A percentile compares a stretch with the other conserved stretches of the same genome.
phyloP scores from a whole-genome alignment of 305 asterid species.

The Fraxinus velutina region DNA sequence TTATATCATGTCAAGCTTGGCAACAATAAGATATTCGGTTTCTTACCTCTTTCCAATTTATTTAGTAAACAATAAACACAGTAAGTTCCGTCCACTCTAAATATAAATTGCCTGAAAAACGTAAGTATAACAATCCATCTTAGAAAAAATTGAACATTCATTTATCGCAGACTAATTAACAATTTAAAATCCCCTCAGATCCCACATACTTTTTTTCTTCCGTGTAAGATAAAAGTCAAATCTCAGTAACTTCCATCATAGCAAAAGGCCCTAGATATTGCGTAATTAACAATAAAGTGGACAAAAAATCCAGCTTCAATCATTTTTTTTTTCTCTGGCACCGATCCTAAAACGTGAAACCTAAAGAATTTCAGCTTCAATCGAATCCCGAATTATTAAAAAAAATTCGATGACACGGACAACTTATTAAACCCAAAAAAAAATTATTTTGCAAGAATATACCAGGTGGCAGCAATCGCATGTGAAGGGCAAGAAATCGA shows the following conservation, averaged over 20 bases:
- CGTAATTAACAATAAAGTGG: not conserved
- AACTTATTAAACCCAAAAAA: not conserved
- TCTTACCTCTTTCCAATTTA: not conserved
- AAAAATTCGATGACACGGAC: not conserved
- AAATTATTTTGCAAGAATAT: not conserved
- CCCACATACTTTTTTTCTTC: not conserved
- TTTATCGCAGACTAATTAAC: not conserved
- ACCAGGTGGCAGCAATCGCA: conserved; percentile 89
- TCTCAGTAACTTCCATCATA: not conserved
- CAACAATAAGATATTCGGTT: not conserved
- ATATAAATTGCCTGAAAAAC: not conserved
- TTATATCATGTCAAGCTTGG: not conserved
- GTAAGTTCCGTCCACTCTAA: not conserved
- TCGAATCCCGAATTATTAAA: not conserved
- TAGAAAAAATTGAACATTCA: not conserved
- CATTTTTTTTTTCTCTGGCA: not conserved
- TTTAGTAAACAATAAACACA: not conserved
- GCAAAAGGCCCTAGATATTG: not conserved
- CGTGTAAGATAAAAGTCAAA: conserved; percentile 6
- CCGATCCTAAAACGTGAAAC: not conserved
- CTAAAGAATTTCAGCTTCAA: not conserved
- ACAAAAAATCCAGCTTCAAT: not conserved
- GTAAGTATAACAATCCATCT: not conserved
- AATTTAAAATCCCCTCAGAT: not conserved
- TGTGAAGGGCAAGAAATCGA: conserved; percentile 90